Evolutionary conservation across 257 asterid genomes (phyloP), one percentile per base, ranked within the genome.

Genomic region (Gentiana macrophylla): DNA sequence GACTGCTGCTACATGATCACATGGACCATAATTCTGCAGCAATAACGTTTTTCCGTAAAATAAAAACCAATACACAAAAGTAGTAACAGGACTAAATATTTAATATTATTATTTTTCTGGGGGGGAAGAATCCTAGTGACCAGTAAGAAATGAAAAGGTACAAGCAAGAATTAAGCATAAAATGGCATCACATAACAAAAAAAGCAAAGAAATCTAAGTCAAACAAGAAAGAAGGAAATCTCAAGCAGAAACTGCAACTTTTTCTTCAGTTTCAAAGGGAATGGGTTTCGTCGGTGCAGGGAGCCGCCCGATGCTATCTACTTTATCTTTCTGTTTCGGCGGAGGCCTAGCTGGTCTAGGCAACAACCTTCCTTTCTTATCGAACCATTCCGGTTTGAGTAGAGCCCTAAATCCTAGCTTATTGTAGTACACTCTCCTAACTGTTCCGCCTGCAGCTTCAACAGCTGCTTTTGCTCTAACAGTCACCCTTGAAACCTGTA

Each of bases 321-420:
- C 98, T 68, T 83, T 87, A 55, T 87, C 95, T 43, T 51, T 72
- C 70, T 72, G 85, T 64, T 87, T 91, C 0, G 98, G 97, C 6
- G 98, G 95, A 63, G 98, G 97, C 68, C 94, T 78, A 47, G 98
- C 97, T 45, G 98, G 70, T 67, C 55, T 84, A 0, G 98, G 98
- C 51, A 91, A 88, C 56, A 91, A 70, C 62, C 97, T 81, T 38
- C 98, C 97, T 78, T 87, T 91, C 81, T 87, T 91, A 63, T 78
- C 95, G 12, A 91, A 87, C 97, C 98, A 91, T 71, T 87, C 97
- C 0, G 98, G 97, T 58, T 83, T 83, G 50, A 91, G 89, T 62
- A 87, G 75, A 1, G 98, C 97, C 53, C 80, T 80, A 4, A 91
- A 54, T 3, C 98, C 98, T 63, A 91, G 53, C 72, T 87, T 81